These are phyloP conservation scores for Taiwanofungus camphoratus DNA, from an alignment of 1,284 basidiomycete species.

Conservation along the genomic window DNA sequence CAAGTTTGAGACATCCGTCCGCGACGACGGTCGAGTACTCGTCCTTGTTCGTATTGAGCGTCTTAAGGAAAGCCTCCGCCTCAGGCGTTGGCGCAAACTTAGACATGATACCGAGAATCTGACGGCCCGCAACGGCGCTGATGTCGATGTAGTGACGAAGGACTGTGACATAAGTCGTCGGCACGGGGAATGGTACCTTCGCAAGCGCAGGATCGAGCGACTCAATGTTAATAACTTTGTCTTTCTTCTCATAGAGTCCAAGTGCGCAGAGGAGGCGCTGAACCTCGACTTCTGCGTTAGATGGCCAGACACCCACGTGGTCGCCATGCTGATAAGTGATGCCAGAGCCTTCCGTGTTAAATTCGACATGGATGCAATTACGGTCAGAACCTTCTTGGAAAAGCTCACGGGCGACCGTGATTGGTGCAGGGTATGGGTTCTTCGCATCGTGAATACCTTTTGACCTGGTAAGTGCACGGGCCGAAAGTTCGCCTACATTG, in stretches of 20 bases:
- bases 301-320: constrained; percentile 96
- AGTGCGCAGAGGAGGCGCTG: constrained; percentile 84
- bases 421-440: constrained; percentile 91
- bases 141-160: constrained; percentile 98
- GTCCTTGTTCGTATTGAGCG: constrained; percentile 84
- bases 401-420: constrained; percentile 76
- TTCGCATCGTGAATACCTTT: constrained; percentile 95
- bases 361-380: constrained; percentile 94
- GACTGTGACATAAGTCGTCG: constrained; percentile 92
- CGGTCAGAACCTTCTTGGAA: constrained; percentile 74
- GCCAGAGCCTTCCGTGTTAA: constrained; percentile 91
- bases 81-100: constrained; percentile 85
- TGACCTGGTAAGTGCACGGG: constrained; percentile 84
- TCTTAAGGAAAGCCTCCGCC: constrained; percentile 71
- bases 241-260: constrained; percentile 75
- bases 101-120: constrained; percentile 82
- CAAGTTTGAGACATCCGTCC: constrained; percentile 83
- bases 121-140: constrained; percentile 87
- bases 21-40: constrained; percentile 74
- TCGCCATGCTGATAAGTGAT: constrained; percentile 99
- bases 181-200: constrained; percentile 97
- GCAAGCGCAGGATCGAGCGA: constrained; percentile 96
- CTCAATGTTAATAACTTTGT: constrained; percentile 85
- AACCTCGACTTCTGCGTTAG: constrained; percentile 90
- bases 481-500: constrained; percentile 73